Evolutionary conservation across 1,284 basidiomycete species (phyloP), one percentile per base, ranked within the genome.

Genomic region (Microbotryum lychnidis-dioicae): DNA sequence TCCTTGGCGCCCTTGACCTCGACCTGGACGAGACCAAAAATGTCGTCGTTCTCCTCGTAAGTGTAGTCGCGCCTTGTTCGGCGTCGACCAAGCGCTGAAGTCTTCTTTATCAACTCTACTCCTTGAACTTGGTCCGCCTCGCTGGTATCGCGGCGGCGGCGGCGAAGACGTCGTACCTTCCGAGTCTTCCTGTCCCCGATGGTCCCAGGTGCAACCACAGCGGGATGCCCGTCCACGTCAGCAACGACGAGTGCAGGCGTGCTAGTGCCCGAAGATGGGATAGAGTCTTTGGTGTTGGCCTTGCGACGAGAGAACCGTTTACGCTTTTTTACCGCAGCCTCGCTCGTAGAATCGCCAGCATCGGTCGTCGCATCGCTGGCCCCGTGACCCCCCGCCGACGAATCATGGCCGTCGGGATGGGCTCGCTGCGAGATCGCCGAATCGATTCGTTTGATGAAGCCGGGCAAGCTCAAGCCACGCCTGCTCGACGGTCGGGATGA

Each of bases 1-100:
- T 96, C 89, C 20, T 79, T 80, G 2, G 92, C 94, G 31, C 83
- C 72, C 56, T 81, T 77, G 62, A 88, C 81, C 71, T 83, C 81
- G 63, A 93, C 76, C 84, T 96, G 89, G 52, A 96, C 92, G 63
- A 98, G 91, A 1, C 96, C 94, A 3, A 96, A 77, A 50, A 97
- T 87, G 72, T 96, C 92, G 61, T 83, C 80, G 23, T 76, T 75
- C 54, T 73, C 71, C 55, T 58, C 62, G 49, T 57, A 59, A 1
- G 45, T 54, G 50, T 58, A 66, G 37, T 54, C 50, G 20, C 45
- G 16, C 44, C 18, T 29, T 23, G 23, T 25, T 20, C n/a, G 53
- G 49, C 31, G 29, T 48, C 21, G 49, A 4, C 44, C 53, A n/a
- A 21, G 54, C 29, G 21, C 47, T 42, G 7, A n/a, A 46, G 49